Evolutionary conservation across 805 yeast species (phyloP), one percentile per base, ranked within the genome.

Genomic region (Schizosaccharomyces cryophilus): DNA sequence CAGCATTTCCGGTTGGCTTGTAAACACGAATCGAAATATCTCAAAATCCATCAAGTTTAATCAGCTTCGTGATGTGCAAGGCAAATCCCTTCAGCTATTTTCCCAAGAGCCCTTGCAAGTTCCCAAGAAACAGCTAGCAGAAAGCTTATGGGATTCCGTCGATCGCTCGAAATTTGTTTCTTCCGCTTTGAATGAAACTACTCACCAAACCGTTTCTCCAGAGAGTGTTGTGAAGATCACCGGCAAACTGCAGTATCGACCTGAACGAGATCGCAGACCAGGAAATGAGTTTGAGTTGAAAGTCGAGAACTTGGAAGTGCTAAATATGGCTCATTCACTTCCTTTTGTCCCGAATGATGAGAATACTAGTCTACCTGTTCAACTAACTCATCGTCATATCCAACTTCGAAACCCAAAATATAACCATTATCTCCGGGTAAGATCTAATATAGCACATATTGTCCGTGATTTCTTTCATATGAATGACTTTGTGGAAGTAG

Each of bases 401-500:
- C 38, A 56, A 17, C 29, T 35, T 19, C 42, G 60, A 21, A 17
- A 68, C 59, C 68, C 71, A 1, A 48, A 65, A 26, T 64, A 67
- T 60, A 73, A 70, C 60, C 47, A 64, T 5, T 64, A 63, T 6
- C 65, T 72, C 42, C 62, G 67, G 7, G 61, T 51, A 30, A 65
- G 68, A 66, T 86, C 69, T 69, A 45, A 59, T 2, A 66, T 70
- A 24, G 65, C 70, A 62, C 63, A 70, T 30, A 64, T 73, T 13
- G 73, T 75, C 24, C 70, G 80, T 31, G 48, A 63, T 0, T 69
- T 69, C 2, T 67, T 77, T 30, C 75, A 75, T 51, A 61, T 66
- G 0, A 66, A 71, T 21, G 72, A 72, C 1, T 93, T 93, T 69
- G 78, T 79, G 0, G 97, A 93, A 68, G 77, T 93, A 35, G 98